Conservation (phyloP, 148 eudicot genomes). For the Suaeda aralocaspica region DNA sequence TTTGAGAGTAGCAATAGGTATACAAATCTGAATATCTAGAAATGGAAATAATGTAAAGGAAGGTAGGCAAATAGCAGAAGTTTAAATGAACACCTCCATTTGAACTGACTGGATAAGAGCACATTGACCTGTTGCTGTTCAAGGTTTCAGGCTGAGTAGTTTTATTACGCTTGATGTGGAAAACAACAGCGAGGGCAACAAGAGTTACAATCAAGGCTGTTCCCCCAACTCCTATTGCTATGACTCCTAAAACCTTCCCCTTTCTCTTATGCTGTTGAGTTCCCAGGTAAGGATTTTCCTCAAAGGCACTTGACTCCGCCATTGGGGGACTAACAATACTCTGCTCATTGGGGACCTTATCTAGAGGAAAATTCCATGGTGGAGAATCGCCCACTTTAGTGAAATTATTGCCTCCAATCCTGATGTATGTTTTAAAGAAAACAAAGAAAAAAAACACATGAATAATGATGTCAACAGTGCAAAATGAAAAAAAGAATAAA, state of each 20-base stretch:
- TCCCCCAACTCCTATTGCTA: conserved; percentile 51
- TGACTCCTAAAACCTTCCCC: conserved; percentile 38
- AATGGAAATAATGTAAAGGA: no score
- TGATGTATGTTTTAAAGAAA: no score
- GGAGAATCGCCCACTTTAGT: conserved; percentile 40
- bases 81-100: background rate
- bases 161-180: conserved; percentile 31
- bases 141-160: conserved; percentile 21
- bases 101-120: conserved; percentile 48
- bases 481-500: background rate
- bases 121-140: conserved; percentile 38
- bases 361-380: conserved; percentile 72
- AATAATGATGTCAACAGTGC: background rate
- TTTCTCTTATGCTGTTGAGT: conserved; percentile 39
- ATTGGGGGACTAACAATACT: conserved; percentile 63
- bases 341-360: conserved; percentile 41
- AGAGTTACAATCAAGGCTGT: conserved; percentile 40
- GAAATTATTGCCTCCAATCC: conserved; percentile 81
- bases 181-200: conserved; percentile 38
- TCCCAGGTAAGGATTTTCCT: conserved; percentile 40
- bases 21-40: no score
- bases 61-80: background rate
- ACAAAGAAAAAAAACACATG: background rate
- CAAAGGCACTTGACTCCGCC: conserved; percentile 64
- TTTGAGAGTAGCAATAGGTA: conserved; percentile 7